Evolutionary conservation across 345 rosid genomes (phyloP), one percentile per base, ranked within the genome.

Genomic region (Lepidium sativum): DNA sequence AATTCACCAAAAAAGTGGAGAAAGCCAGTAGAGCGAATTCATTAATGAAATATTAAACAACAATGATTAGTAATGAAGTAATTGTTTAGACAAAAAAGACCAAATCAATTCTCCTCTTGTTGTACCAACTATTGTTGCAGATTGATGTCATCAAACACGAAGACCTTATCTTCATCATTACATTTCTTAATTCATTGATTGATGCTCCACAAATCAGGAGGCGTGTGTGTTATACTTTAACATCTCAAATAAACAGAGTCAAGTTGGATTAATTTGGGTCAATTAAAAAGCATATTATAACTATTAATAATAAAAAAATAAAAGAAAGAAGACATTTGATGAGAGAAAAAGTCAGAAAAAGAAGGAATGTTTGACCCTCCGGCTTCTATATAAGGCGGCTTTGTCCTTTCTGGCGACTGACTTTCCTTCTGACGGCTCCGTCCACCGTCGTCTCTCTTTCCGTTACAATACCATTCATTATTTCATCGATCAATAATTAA

Each of bases 141-240:
- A 61, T 49, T 35, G 20, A 63, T 63, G 64, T 71, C 75, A 71
- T 54, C 6, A 38, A 69, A 61, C 29, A 14, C 6, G 16, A 40
- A 69, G 57, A 69, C 63, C 69, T 54, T 70, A 54, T 64, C 70
- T 63, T 48, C 59, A 45, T 37, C 14, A 20, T 43, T 23, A 31
- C 38, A 51, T 54, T 16, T 44, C 6, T 7, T 43, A 0, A 18
- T 1, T 18, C 17, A 34, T 41, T 20, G 17, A 40, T 27, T 8
- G 40, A 49, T 49, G 72, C 37, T 49, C 25, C 50, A 60, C 73
- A 60, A 60, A 60, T 60, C 67, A 60, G 60, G 41, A 40, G 29
- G n/a, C 27, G 34, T 23, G n/a, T n/a, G n/a, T n/a, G n/a, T n/a
- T n/a, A n/a, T n/a, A n/a, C n/a, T n/a, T n/a, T n/a, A 49, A 59